These are phyloP conservation scores for Citrus inodora DNA, from an alignment of 345 rosid genomes.

Conservation along the genomic window DNA sequence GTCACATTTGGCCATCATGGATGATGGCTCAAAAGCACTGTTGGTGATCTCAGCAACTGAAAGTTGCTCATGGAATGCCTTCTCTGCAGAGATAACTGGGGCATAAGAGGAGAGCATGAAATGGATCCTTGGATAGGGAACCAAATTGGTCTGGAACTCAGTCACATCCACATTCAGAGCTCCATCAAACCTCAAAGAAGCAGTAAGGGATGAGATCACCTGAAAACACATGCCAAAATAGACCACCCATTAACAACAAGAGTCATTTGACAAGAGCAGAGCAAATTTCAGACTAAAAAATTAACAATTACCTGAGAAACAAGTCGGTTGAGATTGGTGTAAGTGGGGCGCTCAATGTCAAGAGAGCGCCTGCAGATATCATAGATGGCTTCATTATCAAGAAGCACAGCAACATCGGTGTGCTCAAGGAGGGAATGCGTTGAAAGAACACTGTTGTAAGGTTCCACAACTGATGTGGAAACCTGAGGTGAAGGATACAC, in stretches of 20 bases:
- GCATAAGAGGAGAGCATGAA: slow-evolving; percentile 65
- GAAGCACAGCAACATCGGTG: slow-evolving; percentile 36
- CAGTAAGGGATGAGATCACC: slow-evolving; percentile 63
- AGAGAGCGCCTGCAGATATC: slow-evolving; percentile 63
- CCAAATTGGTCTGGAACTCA: slow-evolving; percentile 63
- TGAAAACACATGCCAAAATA: slow-evolving; percentile 5
- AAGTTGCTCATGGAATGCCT: slow-evolving; percentile 55
- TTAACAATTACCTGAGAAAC: slow-evolving; percentile 44
- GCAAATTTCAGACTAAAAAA: background rate
- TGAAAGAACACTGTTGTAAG: slow-evolving; percentile 56
- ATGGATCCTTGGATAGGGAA: slow-evolving; percentile 61
- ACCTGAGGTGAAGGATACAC: slow-evolving; percentile 62
- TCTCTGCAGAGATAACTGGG: slow-evolving; percentile 55
- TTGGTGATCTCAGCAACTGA: slow-evolving; percentile 62
- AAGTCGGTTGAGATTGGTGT: slow-evolving; percentile 57
- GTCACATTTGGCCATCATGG: slow-evolving; percentile 64
- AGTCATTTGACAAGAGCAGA: background rate
- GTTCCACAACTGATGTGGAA: slow-evolving; percentile 56
- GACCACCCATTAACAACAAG: background rate
- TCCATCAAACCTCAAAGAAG: slow-evolving; percentile 60
- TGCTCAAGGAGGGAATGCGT: slow-evolving; percentile 62
- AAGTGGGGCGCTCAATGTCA: slow-evolving; percentile 58
- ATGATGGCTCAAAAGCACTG: slow-evolving; percentile 58
- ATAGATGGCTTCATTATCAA: slow-evolving; percentile 40
- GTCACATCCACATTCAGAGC: slow-evolving; percentile 63